Percentiles rank a stretch among this genome's conserved stretches.
phyloP scores from a whole-genome alignment of 1,284 basidiomycete species.

The Bjerkandera adusta region DNA sequence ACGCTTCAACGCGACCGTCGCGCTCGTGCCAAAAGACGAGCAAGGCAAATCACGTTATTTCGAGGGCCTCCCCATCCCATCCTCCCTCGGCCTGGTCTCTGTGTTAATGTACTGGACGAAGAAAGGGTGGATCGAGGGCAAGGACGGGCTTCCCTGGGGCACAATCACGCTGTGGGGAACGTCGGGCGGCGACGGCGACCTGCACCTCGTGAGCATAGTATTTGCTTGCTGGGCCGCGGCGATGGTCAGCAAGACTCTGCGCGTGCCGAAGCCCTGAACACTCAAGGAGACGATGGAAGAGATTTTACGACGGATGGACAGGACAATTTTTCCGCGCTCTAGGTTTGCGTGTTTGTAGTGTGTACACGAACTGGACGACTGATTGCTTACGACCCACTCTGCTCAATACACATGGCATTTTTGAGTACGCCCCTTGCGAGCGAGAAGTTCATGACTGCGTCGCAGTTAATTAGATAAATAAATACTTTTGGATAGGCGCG shows the following conservation, averaged over 20 bases:
- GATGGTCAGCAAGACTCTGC: slow-evolving; percentile 94
- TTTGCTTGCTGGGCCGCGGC: slow-evolving; percentile 86
- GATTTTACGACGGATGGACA: neutral
- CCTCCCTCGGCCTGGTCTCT: slow-evolving; percentile 80
- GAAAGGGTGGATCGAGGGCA: slow-evolving; percentile 80
- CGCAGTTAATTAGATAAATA: neutral
- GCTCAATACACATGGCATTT: too few species aligned
- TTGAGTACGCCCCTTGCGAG: too few species aligned
- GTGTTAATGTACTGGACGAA: slow-evolving; percentile 83
- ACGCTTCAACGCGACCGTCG: slow-evolving; percentile 98
- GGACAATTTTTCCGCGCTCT: slow-evolving; percentile 1
- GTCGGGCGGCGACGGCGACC: slow-evolving; percentile 71
- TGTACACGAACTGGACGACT: neutral
- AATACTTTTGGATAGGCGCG: neutral
- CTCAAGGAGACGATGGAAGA: neutral
- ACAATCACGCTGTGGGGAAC: slow-evolving; percentile 70
- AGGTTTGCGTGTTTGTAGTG: neutral
- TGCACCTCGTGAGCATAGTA: slow-evolving; percentile 74
- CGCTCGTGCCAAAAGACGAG: slow-evolving; percentile 86
- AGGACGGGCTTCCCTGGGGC: slow-evolving; percentile 75
- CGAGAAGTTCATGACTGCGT: too few species aligned
- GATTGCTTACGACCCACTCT: neutral
- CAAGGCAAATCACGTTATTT: slow-evolving; percentile 93
- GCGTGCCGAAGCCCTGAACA: slow-evolving; percentile 72
- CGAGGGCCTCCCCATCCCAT: slow-evolving; percentile 97